These are phyloP conservation scores for Evernia prunastri DNA, from an alignment of 495 filamentous ascomycete genomes.

Conservation along the genomic window DNA sequence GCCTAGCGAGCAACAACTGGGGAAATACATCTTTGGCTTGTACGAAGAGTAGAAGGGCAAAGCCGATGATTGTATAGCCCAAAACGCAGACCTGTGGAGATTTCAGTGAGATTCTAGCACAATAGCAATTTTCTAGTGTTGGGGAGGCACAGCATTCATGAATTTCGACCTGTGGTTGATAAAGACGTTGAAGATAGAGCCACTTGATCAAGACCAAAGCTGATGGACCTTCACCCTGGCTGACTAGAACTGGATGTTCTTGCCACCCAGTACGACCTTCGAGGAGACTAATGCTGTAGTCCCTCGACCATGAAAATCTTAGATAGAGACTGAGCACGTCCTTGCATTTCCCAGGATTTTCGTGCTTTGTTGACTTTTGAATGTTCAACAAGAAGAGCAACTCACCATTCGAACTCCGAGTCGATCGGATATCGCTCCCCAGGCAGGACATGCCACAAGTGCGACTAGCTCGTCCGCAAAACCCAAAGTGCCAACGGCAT, in stretches of 20 bases:
- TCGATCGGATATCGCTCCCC: slow-evolving; percentile 87
- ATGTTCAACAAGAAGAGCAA: slow-evolving; percentile 18
- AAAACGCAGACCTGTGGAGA: slow-evolving; percentile 56
- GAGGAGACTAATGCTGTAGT: not conserved
- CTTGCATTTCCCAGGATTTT: not conserved
- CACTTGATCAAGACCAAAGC: not conserved
- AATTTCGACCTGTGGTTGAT: not conserved
- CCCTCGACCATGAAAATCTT: not conserved
- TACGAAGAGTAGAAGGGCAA: slow-evolving; percentile 72
- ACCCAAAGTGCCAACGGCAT: slow-evolving; percentile 87
- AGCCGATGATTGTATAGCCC: slow-evolving; percentile 73
- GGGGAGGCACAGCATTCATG: not conserved
- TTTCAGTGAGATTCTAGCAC: not conserved
- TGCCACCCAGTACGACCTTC: not conserved
- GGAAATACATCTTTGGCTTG: slow-evolving; percentile 85
- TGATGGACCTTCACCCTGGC: not conserved
- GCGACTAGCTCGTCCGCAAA: slow-evolving; percentile 94
- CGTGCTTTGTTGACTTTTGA: not conserved
- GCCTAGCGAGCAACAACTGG: slow-evolving; percentile 73
- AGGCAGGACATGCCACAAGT: slow-evolving; percentile 80
- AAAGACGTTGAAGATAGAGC: not conserved
- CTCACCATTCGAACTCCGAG: slow-evolving; percentile 67
- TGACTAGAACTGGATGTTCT: not conserved
- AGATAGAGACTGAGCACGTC: not conserved
- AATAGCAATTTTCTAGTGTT: not conserved